These are phyloP conservation scores for Pythium rishiriense DNA, from an alignment of 352 stramenopile genomes.

Conservation along the genomic window DNA sequence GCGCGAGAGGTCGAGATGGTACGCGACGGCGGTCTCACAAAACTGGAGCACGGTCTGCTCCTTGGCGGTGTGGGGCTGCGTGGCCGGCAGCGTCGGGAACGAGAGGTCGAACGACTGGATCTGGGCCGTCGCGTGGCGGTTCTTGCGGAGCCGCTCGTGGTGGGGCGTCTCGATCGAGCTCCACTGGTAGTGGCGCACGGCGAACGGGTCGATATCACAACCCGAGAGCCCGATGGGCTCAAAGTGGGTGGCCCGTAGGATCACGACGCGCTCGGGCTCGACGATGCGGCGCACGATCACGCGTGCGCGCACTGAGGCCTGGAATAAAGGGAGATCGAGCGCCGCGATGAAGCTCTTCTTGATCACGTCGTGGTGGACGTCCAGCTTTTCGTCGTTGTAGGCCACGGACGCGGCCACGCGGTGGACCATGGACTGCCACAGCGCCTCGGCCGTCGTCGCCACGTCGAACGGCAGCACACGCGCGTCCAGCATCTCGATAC, in stretches of 20 bases:
- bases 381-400: slow-evolving; percentile 8
- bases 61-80: background rate
- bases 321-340: slow-evolving; percentile 9
- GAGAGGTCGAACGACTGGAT: slow-evolving; percentile 21
- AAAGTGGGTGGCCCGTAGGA: slow-evolving; percentile 39
- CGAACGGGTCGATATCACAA: slow-evolving; percentile 7
- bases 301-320: slow-evolving; percentile 35
- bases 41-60: slow-evolving; percentile 14
- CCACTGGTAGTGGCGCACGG: slow-evolving; percentile 16
- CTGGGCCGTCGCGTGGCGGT: slow-evolving; percentile 9
- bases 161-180: slow-evolving; percentile 10
- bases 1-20: slow-evolving; percentile 19
- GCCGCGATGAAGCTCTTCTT: slow-evolving; percentile 17
- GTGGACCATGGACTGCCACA: slow-evolving; percentile 15
- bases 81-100: slow-evolving; percentile 1
- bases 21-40: slow-evolving; percentile 11
- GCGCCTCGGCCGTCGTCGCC: background rate
- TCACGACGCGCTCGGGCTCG: slow-evolving; percentile 39
- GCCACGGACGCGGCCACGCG: background rate
- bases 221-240: slow-evolving; percentile 25
- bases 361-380: slow-evolving; percentile 10
- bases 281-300: slow-evolving; percentile 35
- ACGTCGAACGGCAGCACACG: slow-evolving; percentile 17
- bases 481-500: slow-evolving; percentile 6
- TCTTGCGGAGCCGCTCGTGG: slow-evolving; percentile 9